phyloP scores from a whole-genome alignment of 208 protist genomes.

The Acanthamoeba healyi region DNA sequence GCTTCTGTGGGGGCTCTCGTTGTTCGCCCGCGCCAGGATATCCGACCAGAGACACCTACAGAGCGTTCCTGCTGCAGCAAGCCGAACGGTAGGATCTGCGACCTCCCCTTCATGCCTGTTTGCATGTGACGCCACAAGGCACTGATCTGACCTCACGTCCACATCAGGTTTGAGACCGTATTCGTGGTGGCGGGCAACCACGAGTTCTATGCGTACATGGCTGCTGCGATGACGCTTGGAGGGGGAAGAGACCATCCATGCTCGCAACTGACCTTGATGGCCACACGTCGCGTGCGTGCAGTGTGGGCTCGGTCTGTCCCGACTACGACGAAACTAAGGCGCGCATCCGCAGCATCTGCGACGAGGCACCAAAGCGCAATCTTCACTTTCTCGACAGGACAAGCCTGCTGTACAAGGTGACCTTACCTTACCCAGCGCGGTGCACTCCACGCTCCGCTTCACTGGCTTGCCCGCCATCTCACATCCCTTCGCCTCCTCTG shows the following conservation, averaged over 20 bases:
- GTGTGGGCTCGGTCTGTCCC: background rate
- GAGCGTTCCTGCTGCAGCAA: constrained; percentile 23
- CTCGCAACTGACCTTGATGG: too few relatives aligned
- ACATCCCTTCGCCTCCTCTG: background rate
- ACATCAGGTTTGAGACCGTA: constrained; percentile 36
- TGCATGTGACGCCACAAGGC: too few relatives aligned
- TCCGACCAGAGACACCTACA: constrained; percentile 23
- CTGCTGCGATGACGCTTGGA: background rate
- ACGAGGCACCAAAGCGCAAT: background rate
- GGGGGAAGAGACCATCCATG: too few relatives aligned
- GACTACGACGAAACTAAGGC: background rate
- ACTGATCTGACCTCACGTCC: too few relatives aligned
- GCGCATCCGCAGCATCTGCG: constrained; percentile 10
- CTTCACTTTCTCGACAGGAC: constrained; percentile 50
- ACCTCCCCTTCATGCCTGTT: background rate
- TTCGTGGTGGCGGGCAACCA: constrained; percentile 72
- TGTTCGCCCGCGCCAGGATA: background rate
- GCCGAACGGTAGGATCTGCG: background rate
- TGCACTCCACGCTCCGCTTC: background rate
- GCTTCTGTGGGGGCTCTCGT: background rate
- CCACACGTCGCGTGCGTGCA: background rate
- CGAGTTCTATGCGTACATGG: constrained; percentile 60
- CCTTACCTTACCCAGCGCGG: too few relatives aligned
- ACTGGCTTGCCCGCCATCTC: background rate
- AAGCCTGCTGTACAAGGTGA: constrained; percentile 6